These are phyloP conservation scores for Phytophthora vignae DNA, from an alignment of 352 stramenopile species.

Conservation along the genomic window DNA sequence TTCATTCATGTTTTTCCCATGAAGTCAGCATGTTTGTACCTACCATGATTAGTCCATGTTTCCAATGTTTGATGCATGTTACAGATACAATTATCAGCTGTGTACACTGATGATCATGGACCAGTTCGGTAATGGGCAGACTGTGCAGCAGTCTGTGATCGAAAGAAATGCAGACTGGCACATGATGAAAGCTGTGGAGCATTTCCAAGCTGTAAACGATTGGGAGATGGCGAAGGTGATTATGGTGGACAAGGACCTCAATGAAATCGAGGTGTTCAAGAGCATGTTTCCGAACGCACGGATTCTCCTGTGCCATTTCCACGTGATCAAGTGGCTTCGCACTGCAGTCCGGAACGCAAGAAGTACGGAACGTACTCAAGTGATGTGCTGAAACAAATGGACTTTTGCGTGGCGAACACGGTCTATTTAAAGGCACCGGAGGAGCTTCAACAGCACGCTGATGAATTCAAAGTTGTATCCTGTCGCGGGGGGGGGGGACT, in stretches of 20 bases:
- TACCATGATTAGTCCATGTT: no score
- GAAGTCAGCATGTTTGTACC: no score
- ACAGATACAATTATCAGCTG: slow-evolving; percentile 16
- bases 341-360: slow-evolving; percentile 1
- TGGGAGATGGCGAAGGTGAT: slow-evolving; percentile 6
- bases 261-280: slow-evolving; percentile 9
- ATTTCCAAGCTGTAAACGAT: slow-evolving; percentile 10
- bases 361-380: slow-evolving; percentile 10
- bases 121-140: slow-evolving; percentile 4
- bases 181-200: slow-evolving; percentile 7
- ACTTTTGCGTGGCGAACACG: slow-evolving; percentile 12
- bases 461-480: slow-evolving; percentile 7
- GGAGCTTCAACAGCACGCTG: background rate
- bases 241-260: slow-evolving; percentile 16
- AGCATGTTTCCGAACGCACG: background rate
- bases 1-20: background rate
- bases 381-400: slow-evolving; percentile 7
- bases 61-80: background rate
- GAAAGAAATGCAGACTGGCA: slow-evolving; percentile 9
- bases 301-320: slow-evolving; percentile 7
- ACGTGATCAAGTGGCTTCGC: slow-evolving; percentile 9
- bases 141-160: slow-evolving; percentile 12
- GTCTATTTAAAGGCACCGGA: background rate
- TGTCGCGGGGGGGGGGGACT: background rate
- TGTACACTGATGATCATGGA: slow-evolving; percentile 16